phyloP scores from a whole-genome alignment of 2,329 filamentous ascomycete genomes.

The Phialemonium atrogriseum region DNA sequence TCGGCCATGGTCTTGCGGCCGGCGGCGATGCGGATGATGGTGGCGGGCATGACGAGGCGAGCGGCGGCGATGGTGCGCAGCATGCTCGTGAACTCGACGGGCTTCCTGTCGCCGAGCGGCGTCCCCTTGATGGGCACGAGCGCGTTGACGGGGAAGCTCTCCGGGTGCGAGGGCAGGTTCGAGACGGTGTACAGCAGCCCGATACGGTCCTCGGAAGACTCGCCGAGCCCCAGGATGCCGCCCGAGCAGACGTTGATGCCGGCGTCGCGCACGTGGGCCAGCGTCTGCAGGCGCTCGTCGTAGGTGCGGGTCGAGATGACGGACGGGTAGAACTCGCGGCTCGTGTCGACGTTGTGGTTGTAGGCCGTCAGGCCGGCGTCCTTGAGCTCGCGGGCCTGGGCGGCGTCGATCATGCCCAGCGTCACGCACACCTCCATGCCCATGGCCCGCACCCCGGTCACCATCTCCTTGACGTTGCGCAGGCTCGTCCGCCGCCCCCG shows the following conservation, averaged over 20 bases:
- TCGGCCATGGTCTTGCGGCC: slow-evolving; percentile 78
- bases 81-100: slow-evolving; percentile 69
- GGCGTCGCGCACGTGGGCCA: slow-evolving; percentile 72
- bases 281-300: slow-evolving; percentile 75
- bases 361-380: slow-evolving; percentile 81
- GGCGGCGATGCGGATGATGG: slow-evolving; percentile 80
- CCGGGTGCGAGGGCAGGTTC: slow-evolving; percentile 72
- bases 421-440: slow-evolving; percentile 94
- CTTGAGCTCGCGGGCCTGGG: slow-evolving; percentile 75
- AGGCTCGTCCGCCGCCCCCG: slow-evolving; percentile 76
- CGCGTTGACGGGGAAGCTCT: slow-evolving; percentile 87
- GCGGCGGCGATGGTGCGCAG: slow-evolving; percentile 79
- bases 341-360: slow-evolving; percentile 92
- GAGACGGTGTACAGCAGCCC: slow-evolving; percentile 77
- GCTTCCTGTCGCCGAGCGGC: slow-evolving; percentile 65
- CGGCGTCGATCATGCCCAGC: slow-evolving; percentile 79
- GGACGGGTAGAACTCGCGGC: slow-evolving; percentile 77
- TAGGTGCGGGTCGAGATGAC: slow-evolving; percentile 82
- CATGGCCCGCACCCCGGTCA: slow-evolving; percentile 69
- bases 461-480: slow-evolving; percentile 80
- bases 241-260: slow-evolving; percentile 88
- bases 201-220: slow-evolving; percentile 69
- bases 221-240: slow-evolving; percentile 78
- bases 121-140: slow-evolving; percentile 88
- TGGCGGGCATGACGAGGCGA: slow-evolving; percentile 71